Percentiles rank a stretch among this genome's conserved stretches.
Evolutionary conservation across 2,329 filamentous ascomycete species (phyloP).

Genomic region (Colletotrichum kahawae): DNA sequence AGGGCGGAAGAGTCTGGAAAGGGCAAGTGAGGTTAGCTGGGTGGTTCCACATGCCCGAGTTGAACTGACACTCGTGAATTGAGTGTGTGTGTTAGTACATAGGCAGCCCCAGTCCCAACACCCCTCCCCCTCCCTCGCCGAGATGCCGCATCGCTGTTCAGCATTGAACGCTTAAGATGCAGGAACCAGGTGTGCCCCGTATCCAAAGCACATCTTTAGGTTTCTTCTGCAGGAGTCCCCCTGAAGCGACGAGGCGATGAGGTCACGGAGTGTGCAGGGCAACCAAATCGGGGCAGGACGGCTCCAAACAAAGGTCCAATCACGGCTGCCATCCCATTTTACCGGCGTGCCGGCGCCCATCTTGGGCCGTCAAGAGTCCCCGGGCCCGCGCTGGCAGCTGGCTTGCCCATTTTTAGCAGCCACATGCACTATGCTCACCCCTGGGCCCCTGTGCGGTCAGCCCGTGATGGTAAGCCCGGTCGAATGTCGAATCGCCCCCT

Average conservation of each 20-base stretch:
- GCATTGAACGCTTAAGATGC: not conserved
- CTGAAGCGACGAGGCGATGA: not conserved
- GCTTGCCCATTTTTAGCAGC: constrained; percentile 5
- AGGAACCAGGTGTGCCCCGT: constrained; percentile 13
- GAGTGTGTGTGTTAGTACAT: not conserved
- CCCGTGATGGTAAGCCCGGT: not conserved
- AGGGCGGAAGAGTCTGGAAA: not conserved
- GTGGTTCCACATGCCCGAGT: not conserved
- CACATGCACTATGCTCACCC: not conserved
- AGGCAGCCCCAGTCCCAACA: not conserved
- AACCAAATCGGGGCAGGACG: not conserved
- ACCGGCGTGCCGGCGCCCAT: constrained; percentile 3
- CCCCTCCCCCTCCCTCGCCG: not conserved
- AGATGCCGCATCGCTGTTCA: not conserved
- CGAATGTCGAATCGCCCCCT: not conserved
- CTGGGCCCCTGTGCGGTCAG: not conserved
- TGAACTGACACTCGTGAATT: not conserved
- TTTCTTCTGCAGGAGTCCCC: not conserved
- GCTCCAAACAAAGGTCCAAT: constrained; percentile 7
- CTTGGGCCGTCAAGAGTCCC: not conserved
- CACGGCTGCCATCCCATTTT: constrained; percentile 5
- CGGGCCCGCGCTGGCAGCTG: not conserved
- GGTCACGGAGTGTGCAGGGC: not conserved
- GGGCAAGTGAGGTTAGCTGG: not conserved
- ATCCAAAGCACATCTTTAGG: not conserved